Evolutionary conservation across 2,329 filamentous ascomycete species (phyloP).

Genomic region (Hypoxylon sp.): DNA sequence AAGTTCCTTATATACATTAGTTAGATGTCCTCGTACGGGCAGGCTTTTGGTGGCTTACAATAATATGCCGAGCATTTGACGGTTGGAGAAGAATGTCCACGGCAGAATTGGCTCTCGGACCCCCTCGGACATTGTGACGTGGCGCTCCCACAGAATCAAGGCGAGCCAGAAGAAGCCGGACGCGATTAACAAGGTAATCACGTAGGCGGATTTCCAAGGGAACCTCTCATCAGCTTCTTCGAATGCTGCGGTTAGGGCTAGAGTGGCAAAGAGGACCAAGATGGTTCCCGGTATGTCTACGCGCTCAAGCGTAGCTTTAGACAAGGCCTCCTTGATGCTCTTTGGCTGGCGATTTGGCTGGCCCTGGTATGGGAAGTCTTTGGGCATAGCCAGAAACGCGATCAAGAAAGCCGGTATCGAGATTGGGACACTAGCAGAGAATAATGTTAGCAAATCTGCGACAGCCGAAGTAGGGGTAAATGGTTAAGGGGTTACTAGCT

Average conservation of each 20-base stretch:
- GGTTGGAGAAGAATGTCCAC: conserved; percentile 6
- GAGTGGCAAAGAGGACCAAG: conserved; percentile 1
- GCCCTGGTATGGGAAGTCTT: conserved; percentile 26
- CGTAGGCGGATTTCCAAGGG: conserved; percentile 41
- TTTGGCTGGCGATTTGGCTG: conserved; percentile 7
- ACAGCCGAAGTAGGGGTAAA: neutral
- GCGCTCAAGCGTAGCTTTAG: conserved; percentile 11
- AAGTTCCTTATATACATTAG: conserved; percentile 3
- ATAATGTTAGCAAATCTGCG: neutral
- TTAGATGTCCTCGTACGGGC: neutral
- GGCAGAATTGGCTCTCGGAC: conserved; percentile 9
- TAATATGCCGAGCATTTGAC: conserved; percentile 9
- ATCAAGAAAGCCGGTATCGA: conserved; percentile 15
- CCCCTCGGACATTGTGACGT: neutral
- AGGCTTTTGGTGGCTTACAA: neutral
- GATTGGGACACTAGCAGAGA: neutral
- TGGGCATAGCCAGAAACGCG: conserved; percentile 23
- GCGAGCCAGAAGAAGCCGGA: conserved; percentile 25
- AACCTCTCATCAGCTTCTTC: conserved; percentile 34
- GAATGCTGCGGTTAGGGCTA: conserved; percentile 24
- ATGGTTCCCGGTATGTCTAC: conserved; percentile 35
- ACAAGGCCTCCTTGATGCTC: neutral
- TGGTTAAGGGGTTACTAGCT: neutral
- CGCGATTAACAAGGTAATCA: conserved; percentile 30
- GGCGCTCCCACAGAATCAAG: neutral